Evolutionary conservation across 441 rosid genomes (phyloP).

Genomic region (Macaranga tanarius): DNA sequence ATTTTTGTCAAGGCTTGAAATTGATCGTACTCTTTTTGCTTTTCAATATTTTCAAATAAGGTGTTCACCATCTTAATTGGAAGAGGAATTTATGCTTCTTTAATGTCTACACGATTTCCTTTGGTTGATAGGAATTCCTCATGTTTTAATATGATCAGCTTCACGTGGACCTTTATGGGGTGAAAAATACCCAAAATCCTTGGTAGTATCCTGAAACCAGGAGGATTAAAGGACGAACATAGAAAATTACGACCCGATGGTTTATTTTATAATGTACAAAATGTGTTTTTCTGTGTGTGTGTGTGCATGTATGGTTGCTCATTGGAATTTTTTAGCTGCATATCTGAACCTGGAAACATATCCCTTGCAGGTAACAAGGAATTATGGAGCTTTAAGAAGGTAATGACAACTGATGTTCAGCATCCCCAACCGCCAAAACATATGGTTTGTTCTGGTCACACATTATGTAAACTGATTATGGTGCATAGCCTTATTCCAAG

Average conservation of each 20-base stretch:
- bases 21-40: background rate
- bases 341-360: slow-evolving; percentile 2
- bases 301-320: background rate
- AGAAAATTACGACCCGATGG: background rate
- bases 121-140: background rate
- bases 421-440: background rate
- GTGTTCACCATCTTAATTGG: background rate
- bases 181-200: too few relatives aligned
- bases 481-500: too few relatives aligned
- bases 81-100: background rate
- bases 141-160: background rate
- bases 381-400: slow-evolving; percentile 90
- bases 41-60: background rate
- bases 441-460: background rate
- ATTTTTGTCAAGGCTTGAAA: background rate
- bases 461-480: background rate
- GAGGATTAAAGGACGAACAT: background rate
- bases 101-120: background rate
- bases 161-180: background rate
- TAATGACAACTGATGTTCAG: slow-evolving; percentile 22
- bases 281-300: background rate
- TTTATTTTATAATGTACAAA: background rate
- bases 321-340: background rate
- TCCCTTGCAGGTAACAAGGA: slow-evolving; percentile 65
- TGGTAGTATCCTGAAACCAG: background rate